These are phyloP conservation scores for Nicotiana tomentosiformis DNA, from an alignment of 257 asterid species.

Conservation along the genomic window DNA sequence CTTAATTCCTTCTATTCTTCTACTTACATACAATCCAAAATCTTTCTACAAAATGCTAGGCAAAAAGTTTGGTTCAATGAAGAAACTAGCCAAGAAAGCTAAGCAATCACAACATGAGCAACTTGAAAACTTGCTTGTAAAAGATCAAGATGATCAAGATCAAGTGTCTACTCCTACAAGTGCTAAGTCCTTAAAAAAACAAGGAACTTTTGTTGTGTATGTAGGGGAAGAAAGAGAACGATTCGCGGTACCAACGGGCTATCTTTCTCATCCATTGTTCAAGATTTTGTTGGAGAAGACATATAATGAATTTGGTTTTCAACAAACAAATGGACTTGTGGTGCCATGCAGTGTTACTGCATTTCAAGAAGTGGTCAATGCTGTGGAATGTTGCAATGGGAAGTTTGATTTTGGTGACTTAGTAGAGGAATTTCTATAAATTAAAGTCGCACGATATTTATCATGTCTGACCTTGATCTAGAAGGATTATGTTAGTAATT, in stretches of 20 bases:
- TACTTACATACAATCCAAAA: not conserved
- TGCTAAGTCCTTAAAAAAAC: slow-evolving; percentile 28
- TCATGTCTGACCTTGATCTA: not conserved
- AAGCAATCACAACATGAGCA: slow-evolving; percentile 10
- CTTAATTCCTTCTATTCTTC: not conserved
- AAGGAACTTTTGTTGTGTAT: slow-evolving; percentile 58
- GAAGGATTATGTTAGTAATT: not conserved
- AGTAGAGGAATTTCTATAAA: slow-evolving; percentile 55
- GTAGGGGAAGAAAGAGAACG: slow-evolving; percentile 70
- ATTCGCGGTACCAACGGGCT: slow-evolving; percentile 59
- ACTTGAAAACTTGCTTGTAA: slow-evolving; percentile 30
- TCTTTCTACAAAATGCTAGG: slow-evolving; percentile 35
- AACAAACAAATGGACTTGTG: slow-evolving; percentile 47
- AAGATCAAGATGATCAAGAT: slow-evolving; percentile 8
- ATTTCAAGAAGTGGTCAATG: slow-evolving; percentile 57
- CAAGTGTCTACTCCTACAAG: slow-evolving; percentile 20
- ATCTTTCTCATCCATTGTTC: slow-evolving; percentile 81
- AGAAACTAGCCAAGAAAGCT: slow-evolving; percentile 53
- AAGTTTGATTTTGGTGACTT: slow-evolving; percentile 57
- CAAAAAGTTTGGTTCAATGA: slow-evolving; percentile 65
- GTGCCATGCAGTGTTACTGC: slow-evolving; percentile 68
- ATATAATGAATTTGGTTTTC: slow-evolving; percentile 58
- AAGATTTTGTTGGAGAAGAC: slow-evolving; percentile 78
- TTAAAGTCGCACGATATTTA: not conserved
- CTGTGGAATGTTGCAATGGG: slow-evolving; percentile 59